Percentiles rank a stretch among this genome's conserved stretches.
These are phyloP conservation scores for Trypanosoma platydactyli DNA, from an alignment of 208 protist species.

Conservation along the genomic window DNA sequence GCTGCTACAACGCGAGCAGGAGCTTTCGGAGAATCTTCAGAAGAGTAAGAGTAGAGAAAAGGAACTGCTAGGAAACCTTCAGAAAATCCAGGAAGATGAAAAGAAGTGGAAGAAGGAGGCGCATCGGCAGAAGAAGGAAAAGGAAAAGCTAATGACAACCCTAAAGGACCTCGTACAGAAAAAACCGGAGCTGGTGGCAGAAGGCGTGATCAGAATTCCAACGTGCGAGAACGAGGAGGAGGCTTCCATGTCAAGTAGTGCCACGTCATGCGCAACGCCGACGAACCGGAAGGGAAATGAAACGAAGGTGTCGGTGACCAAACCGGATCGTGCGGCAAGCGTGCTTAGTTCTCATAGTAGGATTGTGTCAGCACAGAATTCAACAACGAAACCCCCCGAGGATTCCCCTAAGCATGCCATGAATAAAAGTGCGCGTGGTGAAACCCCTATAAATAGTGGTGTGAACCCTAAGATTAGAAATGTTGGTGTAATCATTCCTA, in stretches of 20 bases:
- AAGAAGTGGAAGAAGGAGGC: conserved; percentile 23
- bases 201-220: neutral
- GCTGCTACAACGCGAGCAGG: conserved; percentile 18
- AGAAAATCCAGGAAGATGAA: neutral
- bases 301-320: too few species aligned
- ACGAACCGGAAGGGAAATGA: neutral
- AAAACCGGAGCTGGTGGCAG: conserved; percentile 17
- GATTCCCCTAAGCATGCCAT: too few species aligned
- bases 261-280: neutral
- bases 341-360: too few species aligned
- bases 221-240: conserved; percentile 6
- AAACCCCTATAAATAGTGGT: neutral
- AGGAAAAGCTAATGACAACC: conserved; percentile 9
- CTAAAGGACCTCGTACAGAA: conserved; percentile 5
- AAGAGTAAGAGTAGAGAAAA: conserved; percentile 21
- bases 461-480: neutral
- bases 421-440: too few species aligned
- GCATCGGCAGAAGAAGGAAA: conserved; percentile 12
- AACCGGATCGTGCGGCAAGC: too few species aligned
- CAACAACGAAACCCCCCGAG: too few species aligned
- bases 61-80: conserved; percentile 14
- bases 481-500: neutral
- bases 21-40: conserved; percentile 16
- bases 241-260: neutral
- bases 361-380: neutral